Conservation (phyloP, 768 basidiomycete species). For the Cyclocybe cylindracea region DNA sequence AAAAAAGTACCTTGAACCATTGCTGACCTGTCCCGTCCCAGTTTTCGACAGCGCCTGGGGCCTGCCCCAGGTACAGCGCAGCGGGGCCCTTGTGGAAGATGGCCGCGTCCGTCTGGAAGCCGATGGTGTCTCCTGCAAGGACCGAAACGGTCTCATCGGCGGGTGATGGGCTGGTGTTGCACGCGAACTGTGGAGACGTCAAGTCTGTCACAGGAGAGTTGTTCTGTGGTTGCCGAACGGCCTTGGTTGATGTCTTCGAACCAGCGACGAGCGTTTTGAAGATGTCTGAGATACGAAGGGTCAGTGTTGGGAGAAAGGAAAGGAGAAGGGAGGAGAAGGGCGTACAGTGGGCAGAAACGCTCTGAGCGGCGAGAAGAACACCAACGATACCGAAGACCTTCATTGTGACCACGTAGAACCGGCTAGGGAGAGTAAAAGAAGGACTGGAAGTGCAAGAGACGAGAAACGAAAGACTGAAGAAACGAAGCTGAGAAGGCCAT, state of each 20-base stretch:
- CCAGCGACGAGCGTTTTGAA: constrained; percentile 27
- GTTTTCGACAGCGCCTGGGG: constrained; percentile 33
- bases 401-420: constrained; percentile 7
- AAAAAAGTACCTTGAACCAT: constrained; percentile 48
- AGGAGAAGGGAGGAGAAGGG: not conserved
- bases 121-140: constrained; percentile 33
- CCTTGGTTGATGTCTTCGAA: constrained; percentile 20
- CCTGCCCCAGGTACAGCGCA: constrained; percentile 46
- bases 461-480: not conserved
- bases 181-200: constrained; percentile 26
- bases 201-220: constrained; percentile 27
- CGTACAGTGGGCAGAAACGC: constrained; percentile 25
- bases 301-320: not conserved
- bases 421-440: not conserved
- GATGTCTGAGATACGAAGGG: constrained; percentile 18
- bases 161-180: constrained; percentile 31
- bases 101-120: constrained; percentile 36
- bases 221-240: constrained; percentile 30
- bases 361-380: constrained; percentile 20
- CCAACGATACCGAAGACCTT: constrained; percentile 19
- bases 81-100: constrained; percentile 42
- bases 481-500: not conserved
- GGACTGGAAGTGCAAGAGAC: not conserved
- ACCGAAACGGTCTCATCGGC: constrained; percentile 36
- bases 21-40: constrained; percentile 46